Conservation (phyloP, 2,329 filamentous ascomycete species). For the Atkinsonella texensis region DNA sequence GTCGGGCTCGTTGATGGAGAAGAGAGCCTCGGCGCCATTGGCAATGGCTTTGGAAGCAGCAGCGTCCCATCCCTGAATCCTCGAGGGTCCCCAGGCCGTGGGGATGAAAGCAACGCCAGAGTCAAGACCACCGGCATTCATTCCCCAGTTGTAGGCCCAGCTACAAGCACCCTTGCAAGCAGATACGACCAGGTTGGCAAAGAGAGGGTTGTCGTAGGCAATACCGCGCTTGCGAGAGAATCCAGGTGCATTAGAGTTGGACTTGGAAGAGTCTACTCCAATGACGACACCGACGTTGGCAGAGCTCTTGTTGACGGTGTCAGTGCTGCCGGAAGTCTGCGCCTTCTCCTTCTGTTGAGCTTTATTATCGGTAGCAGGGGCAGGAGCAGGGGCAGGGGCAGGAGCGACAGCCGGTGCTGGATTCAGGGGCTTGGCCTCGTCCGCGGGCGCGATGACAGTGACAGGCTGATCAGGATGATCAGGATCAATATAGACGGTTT, state of each 20-base stretch:
- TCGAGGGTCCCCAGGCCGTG: constrained; percentile 46
- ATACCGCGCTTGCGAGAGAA: constrained; percentile 48
- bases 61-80: constrained; percentile 38
- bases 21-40: constrained; percentile 41
- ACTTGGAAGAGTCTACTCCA: neutral
- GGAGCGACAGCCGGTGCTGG: neutral
- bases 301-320: neutral
- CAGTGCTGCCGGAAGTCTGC: constrained; percentile 11
- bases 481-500: constrained; percentile 24
- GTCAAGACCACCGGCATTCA: constrained; percentile 28
- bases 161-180: constrained; percentile 24
- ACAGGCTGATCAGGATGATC: neutral
- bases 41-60: constrained; percentile 40
- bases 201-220: constrained; percentile 48
- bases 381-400: constrained; percentile 6
- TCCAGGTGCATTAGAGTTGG: constrained; percentile 1
- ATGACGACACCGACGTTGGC: constrained; percentile 1
- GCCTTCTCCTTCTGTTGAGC: constrained; percentile 10
- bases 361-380: constrained; percentile 13
- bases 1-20: constrained; percentile 66
- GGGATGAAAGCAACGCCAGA: constrained; percentile 47
- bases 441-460: neutral
- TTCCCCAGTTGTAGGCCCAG: constrained; percentile 62
- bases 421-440: too few species aligned
- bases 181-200: constrained; percentile 38